Base-by-base conservation (phyloP, 176 grass and related monocot species). In the Neostapfia colusana region DNA sequence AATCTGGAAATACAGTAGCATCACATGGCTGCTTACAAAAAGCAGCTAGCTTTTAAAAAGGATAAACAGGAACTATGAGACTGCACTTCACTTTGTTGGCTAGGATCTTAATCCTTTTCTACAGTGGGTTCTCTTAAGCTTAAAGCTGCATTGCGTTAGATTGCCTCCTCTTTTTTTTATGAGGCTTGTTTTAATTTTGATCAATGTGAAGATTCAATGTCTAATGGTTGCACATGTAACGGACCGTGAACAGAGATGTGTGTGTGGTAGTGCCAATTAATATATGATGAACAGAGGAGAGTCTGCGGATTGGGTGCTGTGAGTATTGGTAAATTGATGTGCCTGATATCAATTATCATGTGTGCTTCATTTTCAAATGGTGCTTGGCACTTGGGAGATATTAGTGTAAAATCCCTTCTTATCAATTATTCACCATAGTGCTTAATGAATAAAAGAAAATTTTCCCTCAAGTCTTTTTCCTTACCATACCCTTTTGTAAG, bases 191-290 rank as follows among this genome's bases (percentile, higher is more conserved):
- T 61, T 72, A 3, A 67, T 69, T 69, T 53, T 70, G 48, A 51
- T 67, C 35, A 50, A 12, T 39, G 36, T 42, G 6, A 57, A 57
- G 49, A 60, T 36, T 25, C 23, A 56, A 25, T 17, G 17, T 66
- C 72, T 67, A 42, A 83, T 80, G 38, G 8, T 64, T 82, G 9
- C 7, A 26, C 23, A 55, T 82, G 5, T 57, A 38, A 79, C 55
- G 57, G 14, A 39, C 51, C 27, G 78, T 58, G 43, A 85, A 63
- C 87, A 98, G 95, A 98, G 34, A 92, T 94, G 87, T 98, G 89
- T 10, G 46, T 45, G n/a, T 92, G 87, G 91, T 87, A 98, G 73
- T 84, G 84, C 15, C 89, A 88, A 70, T 66, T 86, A n/a, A n/a
- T n/a, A 37, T 70, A 85, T 61, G 84, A 92, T 37, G 82, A 86